Base-by-base conservation (phyloP, 164 flowering plant species). In the Echeveria elegans region DNA sequence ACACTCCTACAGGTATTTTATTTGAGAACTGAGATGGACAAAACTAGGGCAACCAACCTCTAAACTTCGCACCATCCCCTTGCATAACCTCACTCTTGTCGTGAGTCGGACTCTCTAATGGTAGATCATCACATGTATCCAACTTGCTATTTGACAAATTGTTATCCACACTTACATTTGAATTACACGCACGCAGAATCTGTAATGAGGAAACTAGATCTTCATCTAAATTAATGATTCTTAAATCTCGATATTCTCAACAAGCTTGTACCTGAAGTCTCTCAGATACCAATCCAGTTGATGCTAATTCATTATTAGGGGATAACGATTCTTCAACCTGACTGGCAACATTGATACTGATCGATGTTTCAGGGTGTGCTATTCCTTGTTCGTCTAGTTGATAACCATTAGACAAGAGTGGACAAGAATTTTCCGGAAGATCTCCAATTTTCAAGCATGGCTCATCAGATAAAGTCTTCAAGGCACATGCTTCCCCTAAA, bases 141-240 rank as follows among this genome's bases (percentile, higher is more conserved):
- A 70, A 68, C 60, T 63, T 72, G 64, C 66, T 73, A 65, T 52
- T 32, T 64, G 74, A 68, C 66, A 67, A 19, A 24, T 38, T 15
- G 67, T 74, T 68, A 14, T 64, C 52, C 71, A 75, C 72, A 21
- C 62, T 75, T 41, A 34, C 14, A 53, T 68, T 50, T 30, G 81
- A 76, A 71, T 36, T 82, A 73, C 91, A 88, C 34, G 81, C 74
- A 60, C 60, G 73, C 36, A 85, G 82, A 32, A 74, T 69, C 65
- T 53, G 72, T 47, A 37, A n/a, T 30, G 23, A 64, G 47, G 30
- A 69, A 26, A 69, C 60, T 45, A 65, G 72, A 19, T 70, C 76
- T 45, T 71, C 78, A 66, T 64, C 66, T 64, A 31, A 18, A 31
- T 53, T 73, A 63, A 64, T 21, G 61, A 29, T 68, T 73, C 30